Evolutionary conservation across 441 rosid genomes (phyloP).

Genomic region (Manihot esculenta): DNA sequence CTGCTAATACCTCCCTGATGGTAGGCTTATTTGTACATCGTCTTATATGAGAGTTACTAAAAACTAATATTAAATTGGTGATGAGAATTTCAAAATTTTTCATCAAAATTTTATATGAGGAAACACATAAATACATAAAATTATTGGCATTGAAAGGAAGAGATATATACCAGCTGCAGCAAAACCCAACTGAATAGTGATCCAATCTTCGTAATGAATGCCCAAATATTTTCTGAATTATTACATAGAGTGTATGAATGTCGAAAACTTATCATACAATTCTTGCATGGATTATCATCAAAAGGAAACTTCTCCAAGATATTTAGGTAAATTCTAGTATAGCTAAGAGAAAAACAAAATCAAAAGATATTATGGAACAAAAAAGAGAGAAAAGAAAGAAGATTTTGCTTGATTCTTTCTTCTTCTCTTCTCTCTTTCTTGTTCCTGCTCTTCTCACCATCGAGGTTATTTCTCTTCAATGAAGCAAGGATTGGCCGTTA

Average conservation of each 20-base stretch:
- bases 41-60: too few relatives aligned
- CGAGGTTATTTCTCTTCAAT: not conserved
- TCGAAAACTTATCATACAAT: not conserved
- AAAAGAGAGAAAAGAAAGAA: not conserved
- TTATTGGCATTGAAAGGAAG: not conserved
- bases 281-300: not conserved
- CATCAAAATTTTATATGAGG: too few relatives aligned
- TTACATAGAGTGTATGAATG: not conserved
- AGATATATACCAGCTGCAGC: not conserved
- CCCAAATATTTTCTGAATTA: not conserved
- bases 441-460: not conserved
- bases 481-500: constrained; percentile 2
- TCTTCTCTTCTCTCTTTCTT: not conserved
- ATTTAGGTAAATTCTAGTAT: not conserved
- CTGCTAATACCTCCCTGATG: too few relatives aligned
- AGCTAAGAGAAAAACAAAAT: not conserved
- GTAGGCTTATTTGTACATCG: too few relatives aligned
- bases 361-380: not conserved
- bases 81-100: too few relatives aligned
- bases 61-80: too few relatives aligned
- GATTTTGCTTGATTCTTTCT: not conserved
- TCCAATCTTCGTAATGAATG: not conserved
- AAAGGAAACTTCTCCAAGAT: not conserved
- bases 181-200: not conserved
- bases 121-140: too few relatives aligned